A percentile compares a stretch with the other conserved stretches of the same genome.
Evolutionary conservation across 257 asterid species (phyloP).

Genomic region (Capsicum baccatum): DNA sequence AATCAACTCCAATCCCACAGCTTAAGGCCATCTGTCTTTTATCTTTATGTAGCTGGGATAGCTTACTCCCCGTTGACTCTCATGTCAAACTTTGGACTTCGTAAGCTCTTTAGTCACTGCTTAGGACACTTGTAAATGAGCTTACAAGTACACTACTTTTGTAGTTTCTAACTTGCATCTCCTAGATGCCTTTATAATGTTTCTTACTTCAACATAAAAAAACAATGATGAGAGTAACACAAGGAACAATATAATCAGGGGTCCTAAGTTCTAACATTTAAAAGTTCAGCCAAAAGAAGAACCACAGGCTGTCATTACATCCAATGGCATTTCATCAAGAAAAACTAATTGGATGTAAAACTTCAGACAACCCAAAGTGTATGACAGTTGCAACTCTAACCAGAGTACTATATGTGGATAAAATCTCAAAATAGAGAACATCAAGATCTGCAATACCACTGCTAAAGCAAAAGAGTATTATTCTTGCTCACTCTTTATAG

Average conservation of each 20-base stretch:
- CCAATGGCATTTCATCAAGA: conserved; percentile 9
- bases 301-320: not conserved
- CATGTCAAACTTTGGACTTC: not conserved
- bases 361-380: not conserved
- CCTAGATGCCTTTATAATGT: too few relatives aligned
- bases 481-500: not conserved
- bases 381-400: conserved; percentile 9
- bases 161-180: too few relatives aligned
- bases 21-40: not conserved
- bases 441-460: not conserved
- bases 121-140: not conserved
- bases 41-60: not conserved
- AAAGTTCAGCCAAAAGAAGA: conserved; percentile 9
- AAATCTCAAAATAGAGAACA: not conserved
- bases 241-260: conserved; percentile 9
- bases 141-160: too few relatives aligned
- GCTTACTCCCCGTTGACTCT: too few relatives aligned
- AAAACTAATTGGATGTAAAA: conserved; percentile 13
- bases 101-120: not conserved
- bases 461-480: not conserved
- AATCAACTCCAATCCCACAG: too few relatives aligned
- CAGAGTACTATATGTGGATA: not conserved
- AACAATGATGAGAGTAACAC: conserved; percentile 15
- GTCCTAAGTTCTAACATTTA: not conserved
- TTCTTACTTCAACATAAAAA: too few relatives aligned